phyloP scores from a whole-genome alignment of 768 basidiomycete species.

The Agaricus subrufescens region DNA sequence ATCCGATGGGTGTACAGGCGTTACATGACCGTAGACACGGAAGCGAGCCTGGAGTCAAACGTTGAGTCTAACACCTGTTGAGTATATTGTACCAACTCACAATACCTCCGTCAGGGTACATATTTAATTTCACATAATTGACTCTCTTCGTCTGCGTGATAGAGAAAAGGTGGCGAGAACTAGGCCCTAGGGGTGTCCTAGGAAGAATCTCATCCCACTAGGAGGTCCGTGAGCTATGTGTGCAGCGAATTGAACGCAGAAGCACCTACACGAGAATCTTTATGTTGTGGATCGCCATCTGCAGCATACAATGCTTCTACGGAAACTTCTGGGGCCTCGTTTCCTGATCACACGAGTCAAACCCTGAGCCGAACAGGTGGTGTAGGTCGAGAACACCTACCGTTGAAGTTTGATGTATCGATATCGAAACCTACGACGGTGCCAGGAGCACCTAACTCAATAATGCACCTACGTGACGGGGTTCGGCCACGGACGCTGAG shows the following conservation, averaged over 20 bases:
- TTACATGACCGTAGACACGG: slow-evolving; percentile 81
- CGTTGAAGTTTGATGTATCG: slow-evolving; percentile 94
- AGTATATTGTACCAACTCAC: slow-evolving; percentile 39
- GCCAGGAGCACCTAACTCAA: slow-evolving; percentile 79
- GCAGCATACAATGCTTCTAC: slow-evolving; percentile 54
- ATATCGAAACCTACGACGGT: slow-evolving; percentile 81
- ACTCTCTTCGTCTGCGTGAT: slow-evolving; percentile 46
- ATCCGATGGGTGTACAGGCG: slow-evolving; percentile 53
- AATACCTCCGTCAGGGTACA: slow-evolving; percentile 97
- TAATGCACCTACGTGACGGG: slow-evolving; percentile 65
- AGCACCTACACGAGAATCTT: slow-evolving; percentile 50
- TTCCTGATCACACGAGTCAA: slow-evolving; percentile 41
- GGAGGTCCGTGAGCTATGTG: slow-evolving; percentile 9
- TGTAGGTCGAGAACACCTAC: slow-evolving; percentile 30
- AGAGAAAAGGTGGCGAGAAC: slow-evolving; percentile 84
- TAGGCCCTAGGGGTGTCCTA: slow-evolving; percentile 71
- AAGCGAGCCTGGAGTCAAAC: slow-evolving; percentile 69
- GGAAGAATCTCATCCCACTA: slow-evolving; percentile 85
- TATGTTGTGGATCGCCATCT: slow-evolving; percentile 37
- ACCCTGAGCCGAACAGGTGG: slow-evolving; percentile 2
- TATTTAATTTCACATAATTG: slow-evolving; percentile 87
- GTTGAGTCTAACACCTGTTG: background rate
- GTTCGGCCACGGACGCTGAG: background rate
- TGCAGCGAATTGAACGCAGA: background rate
- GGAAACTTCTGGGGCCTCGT: slow-evolving; percentile 81